Conservation (phyloP, 371 early-diverging fungal species). For the Rhizopus microsporus region DNA sequence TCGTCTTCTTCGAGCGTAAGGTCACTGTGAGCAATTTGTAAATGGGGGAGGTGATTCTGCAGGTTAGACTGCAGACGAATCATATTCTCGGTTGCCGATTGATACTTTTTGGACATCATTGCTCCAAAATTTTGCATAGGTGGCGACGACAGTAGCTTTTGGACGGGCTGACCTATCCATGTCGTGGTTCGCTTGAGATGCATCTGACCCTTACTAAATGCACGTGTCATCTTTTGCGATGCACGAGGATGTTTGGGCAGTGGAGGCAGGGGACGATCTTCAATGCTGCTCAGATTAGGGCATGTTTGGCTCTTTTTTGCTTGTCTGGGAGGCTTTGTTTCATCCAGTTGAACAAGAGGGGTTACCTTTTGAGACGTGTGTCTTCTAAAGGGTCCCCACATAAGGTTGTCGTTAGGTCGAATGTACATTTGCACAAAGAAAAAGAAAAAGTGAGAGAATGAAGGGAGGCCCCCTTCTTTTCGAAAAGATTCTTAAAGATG, state of each 20-base stretch:
- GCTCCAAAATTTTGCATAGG: constrained; percentile 14
- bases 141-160: constrained; percentile 16
- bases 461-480: neutral
- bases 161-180: constrained; percentile 19
- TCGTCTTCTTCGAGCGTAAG: neutral
- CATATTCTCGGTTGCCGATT: constrained; percentile 1
- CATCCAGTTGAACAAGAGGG: constrained; percentile 1
- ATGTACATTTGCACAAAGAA: neutral
- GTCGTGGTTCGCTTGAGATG: constrained; percentile 26
- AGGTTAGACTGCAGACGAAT: neutral
- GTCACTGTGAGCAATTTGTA: no score
- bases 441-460: neutral
- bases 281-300: constrained; percentile 6
- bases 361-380: constrained; percentile 4
- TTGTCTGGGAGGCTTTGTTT: neutral
- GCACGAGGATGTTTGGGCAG: constrained; percentile 6
- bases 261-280: constrained; percentile 16
- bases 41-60: neutral
- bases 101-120: constrained; percentile 10
- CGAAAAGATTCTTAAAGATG: neutral
- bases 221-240: constrained; percentile 10
- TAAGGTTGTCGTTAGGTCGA: no score
- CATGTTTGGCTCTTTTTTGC: constrained; percentile 14
- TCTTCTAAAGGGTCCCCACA: neutral
- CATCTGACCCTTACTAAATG: constrained; percentile 19